Evolutionary conservation across 805 yeast species (phyloP), one percentile per base, ranked within the genome.

Genomic region (Pichia exigua): DNA sequence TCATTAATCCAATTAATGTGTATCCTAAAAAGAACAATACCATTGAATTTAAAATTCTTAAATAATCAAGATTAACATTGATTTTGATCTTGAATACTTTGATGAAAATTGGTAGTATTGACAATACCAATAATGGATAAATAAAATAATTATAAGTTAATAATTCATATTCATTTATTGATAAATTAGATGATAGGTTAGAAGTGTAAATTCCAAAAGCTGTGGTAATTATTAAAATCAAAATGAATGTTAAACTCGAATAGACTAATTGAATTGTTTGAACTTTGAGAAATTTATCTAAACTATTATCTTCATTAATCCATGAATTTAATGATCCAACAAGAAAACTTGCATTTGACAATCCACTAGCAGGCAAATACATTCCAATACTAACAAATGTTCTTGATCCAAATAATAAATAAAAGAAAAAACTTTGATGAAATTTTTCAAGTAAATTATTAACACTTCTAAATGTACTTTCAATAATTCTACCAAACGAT

Each of bases 361-460:
- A 70, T 46, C 85, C 83, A 0, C 95, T 96, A 3, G 92, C 74
- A 1, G 98, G 98, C 48, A 94, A 71, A 64, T 92, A 94, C 20
- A 95, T 88, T 4, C 96, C 97, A 56, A 94, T 91, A 6, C 97
- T 88, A 18, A 94, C 96, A 71, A 94, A 94, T 52, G 77, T 67
- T 51, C 76, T 71, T 24, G 97, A 95, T 0, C 88, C 79, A 47
- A 94, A 67, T 69, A 94, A 65, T 58, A 92, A 74, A 69, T 92
- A 94, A 64, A 91, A 94, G 73, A 94, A 94, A 62, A 90, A 94
- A 1, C 97, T 88, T 68, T 94, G 99, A 68, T 94, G 99, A 68
- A 92, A 92, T 65, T 92, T 95, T 66, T 94, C 99, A 40, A 92
- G 73, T 58, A 94, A 74, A 65, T 94, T 94, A 70, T 94, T 94